A percentile compares a stretch with the other conserved stretches of the same genome.
These are phyloP conservation scores for Tremella fuciformis DNA, from an alignment of 768 basidiomycete genomes.

Conservation along the genomic window DNA sequence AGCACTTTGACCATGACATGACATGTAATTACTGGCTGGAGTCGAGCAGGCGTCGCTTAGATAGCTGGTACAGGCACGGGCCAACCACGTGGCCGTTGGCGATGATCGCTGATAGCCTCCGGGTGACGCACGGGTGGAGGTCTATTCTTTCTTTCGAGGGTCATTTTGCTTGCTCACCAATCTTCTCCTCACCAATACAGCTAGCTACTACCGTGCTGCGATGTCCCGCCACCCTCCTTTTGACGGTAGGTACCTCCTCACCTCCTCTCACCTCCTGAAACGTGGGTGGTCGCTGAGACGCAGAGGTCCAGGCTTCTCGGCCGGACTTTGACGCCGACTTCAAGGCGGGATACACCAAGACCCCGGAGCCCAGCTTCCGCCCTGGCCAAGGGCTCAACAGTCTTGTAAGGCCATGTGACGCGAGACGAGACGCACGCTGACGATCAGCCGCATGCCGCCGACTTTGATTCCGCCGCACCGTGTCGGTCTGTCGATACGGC, in stretches of 20 bases:
- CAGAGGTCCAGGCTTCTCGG: conserved; percentile 30
- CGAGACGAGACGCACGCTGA: not conserved
- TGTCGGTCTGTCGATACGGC: not conserved
- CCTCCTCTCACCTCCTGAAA: not conserved
- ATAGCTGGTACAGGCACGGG: too few species aligned
- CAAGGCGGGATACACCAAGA: conserved; percentile 14
- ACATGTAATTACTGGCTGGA: not conserved
- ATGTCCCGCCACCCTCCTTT: not conserved
- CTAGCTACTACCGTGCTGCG: not conserved
- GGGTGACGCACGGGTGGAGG: too few species aligned
- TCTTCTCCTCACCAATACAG: not conserved
- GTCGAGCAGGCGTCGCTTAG: not conserved
- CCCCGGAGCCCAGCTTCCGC: conserved; percentile 26
- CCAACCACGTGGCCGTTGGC: too few species aligned
- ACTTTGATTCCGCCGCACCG: not conserved
- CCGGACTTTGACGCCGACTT: conserved; percentile 20
- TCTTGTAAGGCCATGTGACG: conserved; percentile 15
- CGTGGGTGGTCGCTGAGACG: not conserved
- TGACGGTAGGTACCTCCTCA: not conserved
- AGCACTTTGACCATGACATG: conserved; percentile 1
- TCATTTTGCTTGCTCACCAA: not conserved
- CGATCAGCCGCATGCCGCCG: not conserved
- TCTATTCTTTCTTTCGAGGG: not conserved
- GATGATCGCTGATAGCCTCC: too few species aligned
- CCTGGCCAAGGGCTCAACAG: conserved; percentile 30